These are phyloP conservation scores for Xenosphaeropsis pyriputrescens DNA, from an alignment of 2,329 filamentous ascomycete species.

Conservation along the genomic window DNA sequence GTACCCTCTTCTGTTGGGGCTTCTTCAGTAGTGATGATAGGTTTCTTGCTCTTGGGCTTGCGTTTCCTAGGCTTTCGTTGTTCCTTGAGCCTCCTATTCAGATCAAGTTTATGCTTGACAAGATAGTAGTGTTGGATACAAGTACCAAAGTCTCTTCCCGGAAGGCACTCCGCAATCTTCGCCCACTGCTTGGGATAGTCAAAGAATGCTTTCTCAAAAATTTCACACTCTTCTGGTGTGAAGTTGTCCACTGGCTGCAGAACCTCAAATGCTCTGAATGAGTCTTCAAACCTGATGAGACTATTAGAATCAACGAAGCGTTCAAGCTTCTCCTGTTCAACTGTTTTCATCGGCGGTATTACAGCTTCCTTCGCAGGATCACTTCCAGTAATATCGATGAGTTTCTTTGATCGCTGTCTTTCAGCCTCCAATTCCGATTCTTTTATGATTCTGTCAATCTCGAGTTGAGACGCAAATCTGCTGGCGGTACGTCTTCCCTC, in stretches of 20 bases:
- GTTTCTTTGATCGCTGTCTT: conserved; percentile 48
- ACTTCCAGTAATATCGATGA: conserved; percentile 52
- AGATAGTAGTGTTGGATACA: conserved; percentile 82
- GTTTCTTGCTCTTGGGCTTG: conserved; percentile 15
- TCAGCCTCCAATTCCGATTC: conserved; percentile 63
- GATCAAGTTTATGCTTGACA: conserved; percentile 58
- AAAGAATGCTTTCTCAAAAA: conserved; percentile 62
- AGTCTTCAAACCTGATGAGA: conserved; percentile 45
- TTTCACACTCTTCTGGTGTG: conserved; percentile 50
- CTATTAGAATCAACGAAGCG: conserved; percentile 54
- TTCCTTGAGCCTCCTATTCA: conserved; percentile 44
- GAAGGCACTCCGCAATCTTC: conserved; percentile 53
- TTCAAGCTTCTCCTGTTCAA: conserved; percentile 37
- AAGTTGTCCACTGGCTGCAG: conserved; percentile 64
- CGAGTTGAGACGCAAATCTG: conserved; percentile 56
- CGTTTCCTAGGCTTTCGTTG: conserved; percentile 37
- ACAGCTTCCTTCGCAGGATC: conserved; percentile 65
- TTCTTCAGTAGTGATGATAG: conserved; percentile 6
- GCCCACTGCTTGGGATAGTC: conserved; percentile 75
- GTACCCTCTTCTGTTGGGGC: conserved; percentile 33
- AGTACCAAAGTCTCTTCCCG: conserved; percentile 56
- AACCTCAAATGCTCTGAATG: conserved; percentile 57
- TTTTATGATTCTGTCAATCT: conserved; percentile 56
- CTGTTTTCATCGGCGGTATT: conserved; percentile 57
- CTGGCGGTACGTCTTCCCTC: conserved; percentile 38